Percentiles rank a stretch among this genome's conserved stretches.
Evolutionary conservation across 78 protist species (phyloP).

Genomic region (Dictyostelium intermedium): DNA sequence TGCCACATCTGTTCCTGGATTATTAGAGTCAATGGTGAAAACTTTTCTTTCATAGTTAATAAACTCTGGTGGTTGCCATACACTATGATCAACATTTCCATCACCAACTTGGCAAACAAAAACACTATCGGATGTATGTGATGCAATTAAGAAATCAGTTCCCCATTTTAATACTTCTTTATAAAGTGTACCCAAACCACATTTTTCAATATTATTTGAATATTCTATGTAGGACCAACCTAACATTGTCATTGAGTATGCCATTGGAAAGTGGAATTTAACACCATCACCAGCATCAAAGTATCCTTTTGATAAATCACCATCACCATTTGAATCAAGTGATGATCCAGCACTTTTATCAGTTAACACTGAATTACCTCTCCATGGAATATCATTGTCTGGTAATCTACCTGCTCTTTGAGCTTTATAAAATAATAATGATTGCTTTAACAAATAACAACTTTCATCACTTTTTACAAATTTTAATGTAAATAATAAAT

Average conservation of each 20-base stretch:
- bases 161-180: constrained; percentile 25
- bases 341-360: background rate
- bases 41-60: background rate
- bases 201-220: background rate
- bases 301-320: constrained; percentile 31
- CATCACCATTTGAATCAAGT: constrained; percentile 8
- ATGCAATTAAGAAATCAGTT: constrained; percentile 11
- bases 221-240: constrained; percentile 16
- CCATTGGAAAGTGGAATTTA: constrained; percentile 37
- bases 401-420: constrained; percentile 35
- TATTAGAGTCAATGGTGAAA: background rate
- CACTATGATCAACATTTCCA: background rate
- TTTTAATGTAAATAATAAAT: background rate
- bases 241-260: constrained; percentile 14
- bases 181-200: constrained; percentile 8
- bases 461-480: background rate
- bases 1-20: constrained; percentile 56
- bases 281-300: constrained; percentile 60
- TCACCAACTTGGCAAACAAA: constrained; percentile 18
- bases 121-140: background rate
- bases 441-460: constrained; percentile 3
- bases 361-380: background rate
- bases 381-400: constrained; percentile 13
- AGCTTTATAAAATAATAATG: constrained; percentile 19
- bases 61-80: constrained; percentile 14